phyloP scores from a whole-genome alignment of 2,329 filamentous ascomycete genomes.

The Pezicula rhizophila region DNA sequence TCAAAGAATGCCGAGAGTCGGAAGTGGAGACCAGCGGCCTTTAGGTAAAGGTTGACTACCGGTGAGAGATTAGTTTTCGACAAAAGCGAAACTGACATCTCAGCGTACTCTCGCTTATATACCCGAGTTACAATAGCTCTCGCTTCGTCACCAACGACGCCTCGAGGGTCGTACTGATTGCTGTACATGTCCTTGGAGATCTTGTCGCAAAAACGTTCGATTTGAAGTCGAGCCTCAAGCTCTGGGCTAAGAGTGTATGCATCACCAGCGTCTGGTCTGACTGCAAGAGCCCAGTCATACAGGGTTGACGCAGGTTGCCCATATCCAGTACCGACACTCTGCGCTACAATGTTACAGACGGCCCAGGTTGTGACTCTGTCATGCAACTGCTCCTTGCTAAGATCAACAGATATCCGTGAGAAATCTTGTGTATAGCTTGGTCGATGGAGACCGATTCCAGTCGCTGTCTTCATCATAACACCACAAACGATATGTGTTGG shows the following conservation, averaged over 20 bases:
- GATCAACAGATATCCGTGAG: slow-evolving; percentile 65
- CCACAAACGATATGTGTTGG: slow-evolving; percentile 74
- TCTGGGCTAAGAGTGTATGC: slow-evolving; percentile 54
- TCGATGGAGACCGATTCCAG: slow-evolving; percentile 74
- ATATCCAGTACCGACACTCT: slow-evolving; percentile 76
- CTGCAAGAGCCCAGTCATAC: slow-evolving; percentile 68
- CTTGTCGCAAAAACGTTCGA: slow-evolving; percentile 71
- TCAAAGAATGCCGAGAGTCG: slow-evolving; percentile 78
- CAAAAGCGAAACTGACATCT: slow-evolving; percentile 55
- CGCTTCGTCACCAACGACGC: slow-evolving; percentile 62
- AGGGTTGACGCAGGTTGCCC: slow-evolving; percentile 74
- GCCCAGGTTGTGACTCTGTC: slow-evolving; percentile 79
- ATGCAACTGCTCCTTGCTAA: slow-evolving; percentile 73
- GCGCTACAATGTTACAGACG: slow-evolving; percentile 77
- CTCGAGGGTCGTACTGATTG: slow-evolving; percentile 66
- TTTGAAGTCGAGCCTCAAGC: slow-evolving; percentile 61
- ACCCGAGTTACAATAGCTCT: slow-evolving; percentile 61
- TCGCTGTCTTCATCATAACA: slow-evolving; percentile 82
- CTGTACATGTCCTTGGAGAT: slow-evolving; percentile 76
- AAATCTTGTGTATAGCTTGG: slow-evolving; percentile 81
- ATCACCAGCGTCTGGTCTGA: slow-evolving; percentile 52
- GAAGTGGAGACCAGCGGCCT: slow-evolving; percentile 68
- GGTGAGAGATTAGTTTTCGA: slow-evolving; percentile 49
- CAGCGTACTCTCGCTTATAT: slow-evolving; percentile 58
- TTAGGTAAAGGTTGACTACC: slow-evolving; percentile 60